phyloP scores from a whole-genome alignment of 2,329 filamentous ascomycete genomes.

The Scopulariopsis brevicaulis region DNA sequence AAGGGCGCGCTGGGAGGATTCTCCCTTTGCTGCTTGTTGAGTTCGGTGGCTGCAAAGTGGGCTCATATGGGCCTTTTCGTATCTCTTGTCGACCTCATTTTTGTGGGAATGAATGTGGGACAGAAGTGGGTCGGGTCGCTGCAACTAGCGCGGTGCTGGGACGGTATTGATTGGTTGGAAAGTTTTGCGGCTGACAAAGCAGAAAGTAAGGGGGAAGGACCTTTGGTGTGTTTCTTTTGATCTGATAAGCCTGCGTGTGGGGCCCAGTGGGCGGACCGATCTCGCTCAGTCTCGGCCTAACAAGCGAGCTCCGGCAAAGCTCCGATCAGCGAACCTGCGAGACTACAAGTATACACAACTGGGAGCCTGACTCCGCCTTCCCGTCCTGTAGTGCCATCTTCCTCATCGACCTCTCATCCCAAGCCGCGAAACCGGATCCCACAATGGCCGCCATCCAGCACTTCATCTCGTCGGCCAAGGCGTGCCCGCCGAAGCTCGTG shows the following conservation, averaged over 20 bases:
- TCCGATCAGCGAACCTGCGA: not conserved
- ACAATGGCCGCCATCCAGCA: conserved; percentile 2
- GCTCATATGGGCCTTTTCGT: not conserved
- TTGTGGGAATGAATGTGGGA: no score
- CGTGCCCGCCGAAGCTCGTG: conserved; percentile 18
- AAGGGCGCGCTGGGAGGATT: not conserved
- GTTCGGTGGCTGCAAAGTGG: not conserved
- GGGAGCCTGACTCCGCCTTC: not conserved
- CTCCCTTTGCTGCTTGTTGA: not conserved
- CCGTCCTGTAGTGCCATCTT: not conserved
- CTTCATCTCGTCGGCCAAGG: conserved; percentile 5
- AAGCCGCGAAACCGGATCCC: not conserved
- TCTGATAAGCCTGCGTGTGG: not conserved
- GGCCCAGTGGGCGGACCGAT: not conserved
- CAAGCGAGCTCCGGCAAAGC: not conserved
- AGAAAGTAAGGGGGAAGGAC: not conserved
- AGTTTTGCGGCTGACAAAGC: not conserved
- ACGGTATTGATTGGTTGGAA: not conserved
- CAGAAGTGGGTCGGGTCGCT: no score
- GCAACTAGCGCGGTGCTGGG: not conserved
- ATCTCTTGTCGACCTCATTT: no score
- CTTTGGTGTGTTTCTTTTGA: not conserved
- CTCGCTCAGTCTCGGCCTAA: not conserved
- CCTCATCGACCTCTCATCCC: not conserved
- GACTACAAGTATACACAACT: not conserved